Evolutionary conservation across 2,329 filamentous ascomycete genomes (phyloP), one percentile per base, ranked within the genome.

Genomic region (Fusarium multiceps): DNA sequence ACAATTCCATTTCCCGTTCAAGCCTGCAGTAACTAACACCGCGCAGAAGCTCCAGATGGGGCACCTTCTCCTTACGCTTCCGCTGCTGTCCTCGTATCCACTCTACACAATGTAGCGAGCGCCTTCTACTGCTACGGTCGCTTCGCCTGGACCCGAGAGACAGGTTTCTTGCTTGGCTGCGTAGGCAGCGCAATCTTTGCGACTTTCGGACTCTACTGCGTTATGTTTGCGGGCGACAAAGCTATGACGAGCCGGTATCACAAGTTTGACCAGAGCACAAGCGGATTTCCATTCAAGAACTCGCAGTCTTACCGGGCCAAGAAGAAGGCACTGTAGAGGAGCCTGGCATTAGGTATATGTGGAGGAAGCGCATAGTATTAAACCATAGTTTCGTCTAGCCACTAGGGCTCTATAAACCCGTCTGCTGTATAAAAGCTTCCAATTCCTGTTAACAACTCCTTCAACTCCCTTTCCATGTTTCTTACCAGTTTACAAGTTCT

Each of bases 91-190:
- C 83, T 90, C 41, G 80, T 94, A 16, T 91, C 91, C 2, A 87
- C 88, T 0, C 66, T 88, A 5, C 92, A 92, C 81, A 92, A 95
- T 78, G 81, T 84, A 20, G 74, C 83, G 0, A 83, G 84, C 7
- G 89, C 89, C 20, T 88, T 90, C 69, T 91, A 92, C 78, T 85
- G 87, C 75, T 96, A 94, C 80, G 84, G 85, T 50, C 86, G 89
- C 77, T 93, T 89, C 80, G 84, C 85, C n/a, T 80, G 82, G 55
- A 82, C 81, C 78, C 82, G 83, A 8, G 85, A 89, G 73, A 82
- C 86, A 13, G 87, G 85, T 1, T 92, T 90, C 75, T 80, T 86
- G 2, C 77, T 92, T 7, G 91, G 89, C 0, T 85, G 88, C 68
- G 72, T 86, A 3, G 88, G 85, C 21, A 90, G 85, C 69, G 82